Evolutionary conservation across 805 yeast genomes (phyloP).

Genomic region (Wickerhamomyces silvicola): DNA sequence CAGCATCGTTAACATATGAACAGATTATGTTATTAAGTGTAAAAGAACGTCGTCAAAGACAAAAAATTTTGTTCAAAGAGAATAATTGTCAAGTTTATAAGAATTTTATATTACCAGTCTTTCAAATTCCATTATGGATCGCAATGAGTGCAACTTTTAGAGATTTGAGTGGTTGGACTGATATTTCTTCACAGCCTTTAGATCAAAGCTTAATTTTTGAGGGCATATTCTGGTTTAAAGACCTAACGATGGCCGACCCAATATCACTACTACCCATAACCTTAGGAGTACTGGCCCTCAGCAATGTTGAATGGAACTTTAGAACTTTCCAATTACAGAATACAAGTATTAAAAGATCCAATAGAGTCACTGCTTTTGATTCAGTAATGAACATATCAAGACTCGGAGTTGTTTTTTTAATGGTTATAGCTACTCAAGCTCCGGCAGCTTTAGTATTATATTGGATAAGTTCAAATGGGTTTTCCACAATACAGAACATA

Average conservation of each 20-base stretch:
- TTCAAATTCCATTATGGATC: constrained; percentile 87
- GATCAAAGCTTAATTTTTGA: constrained; percentile 46
- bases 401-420: constrained; percentile 68
- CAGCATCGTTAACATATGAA: constrained; percentile 53
- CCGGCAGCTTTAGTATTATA: constrained; percentile 78
- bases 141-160: constrained; percentile 71
- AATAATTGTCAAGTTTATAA: constrained; percentile 77
- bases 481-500: constrained; percentile 70
- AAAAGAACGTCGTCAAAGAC: constrained; percentile 74
- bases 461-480: constrained; percentile 84
- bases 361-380: constrained; percentile 54
- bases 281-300: constrained; percentile 63
- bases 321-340: constrained; percentile 44
- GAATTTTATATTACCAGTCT: constrained; percentile 62
- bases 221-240: constrained; percentile 56
- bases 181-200: constrained; percentile 33
- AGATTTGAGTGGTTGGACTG: constrained; percentile 54
- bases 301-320: constrained; percentile 79
- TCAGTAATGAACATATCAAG: constrained; percentile 66
- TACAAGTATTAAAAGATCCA: constrained; percentile 32
- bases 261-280: constrained; percentile 59
- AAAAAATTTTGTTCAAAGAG: constrained; percentile 59
- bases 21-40: constrained; percentile 69
- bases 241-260: constrained; percentile 57
- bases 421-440: constrained; percentile 81